Conservation (phyloP, 2,329 filamentous ascomycete species). For the Trichoderma polysporum region DNA sequence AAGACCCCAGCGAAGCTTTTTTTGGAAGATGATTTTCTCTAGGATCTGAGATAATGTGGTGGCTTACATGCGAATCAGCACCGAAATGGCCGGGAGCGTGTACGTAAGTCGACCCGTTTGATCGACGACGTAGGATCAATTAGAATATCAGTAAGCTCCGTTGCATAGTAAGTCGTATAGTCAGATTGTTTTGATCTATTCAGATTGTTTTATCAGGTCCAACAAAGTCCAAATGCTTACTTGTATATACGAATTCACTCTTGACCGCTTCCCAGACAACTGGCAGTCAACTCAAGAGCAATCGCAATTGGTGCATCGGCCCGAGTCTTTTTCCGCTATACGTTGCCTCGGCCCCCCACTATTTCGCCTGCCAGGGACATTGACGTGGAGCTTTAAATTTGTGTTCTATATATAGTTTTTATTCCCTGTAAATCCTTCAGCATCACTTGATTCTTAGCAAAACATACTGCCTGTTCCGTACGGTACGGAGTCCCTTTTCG, state of each 20-base stretch:
- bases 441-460: background rate
- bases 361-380: background rate
- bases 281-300: background rate
- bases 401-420: background rate
- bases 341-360: background rate
- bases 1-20: background rate
- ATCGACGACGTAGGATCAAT: background rate
- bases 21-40: background rate
- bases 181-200: background rate
- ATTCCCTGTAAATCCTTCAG: background rate
- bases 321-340: background rate
- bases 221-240: background rate
- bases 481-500: no score
- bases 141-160: background rate
- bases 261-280: background rate
- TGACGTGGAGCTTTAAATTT: background rate
- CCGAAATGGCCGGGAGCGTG: background rate
- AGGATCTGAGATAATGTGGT: background rate
- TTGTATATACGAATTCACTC: background rate
- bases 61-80: background rate
- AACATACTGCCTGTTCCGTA: background rate
- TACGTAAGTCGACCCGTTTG: background rate
- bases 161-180: background rate
- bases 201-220: background rate
- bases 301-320: background rate